These are phyloP conservation scores for Claviceps sp. DNA, from an alignment of 2,329 filamentous ascomycete genomes.

Conservation along the genomic window DNA sequence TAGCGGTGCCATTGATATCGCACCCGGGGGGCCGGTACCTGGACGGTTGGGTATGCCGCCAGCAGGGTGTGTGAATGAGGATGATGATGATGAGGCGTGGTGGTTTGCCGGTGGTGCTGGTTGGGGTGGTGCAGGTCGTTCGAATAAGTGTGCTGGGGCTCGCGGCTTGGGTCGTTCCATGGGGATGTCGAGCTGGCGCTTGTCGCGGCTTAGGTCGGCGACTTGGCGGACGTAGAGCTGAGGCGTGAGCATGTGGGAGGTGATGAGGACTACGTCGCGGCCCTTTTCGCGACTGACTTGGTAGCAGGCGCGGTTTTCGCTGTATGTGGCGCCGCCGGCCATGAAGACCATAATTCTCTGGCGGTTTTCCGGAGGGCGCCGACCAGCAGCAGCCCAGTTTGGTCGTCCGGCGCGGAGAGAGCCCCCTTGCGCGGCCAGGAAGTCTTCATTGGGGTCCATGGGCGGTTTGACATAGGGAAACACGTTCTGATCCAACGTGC, in stretches of 20 bases:
- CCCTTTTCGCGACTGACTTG: slow-evolving; percentile 60
- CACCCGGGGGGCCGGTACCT: slow-evolving; percentile 5
- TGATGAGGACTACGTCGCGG: slow-evolving; percentile 77
- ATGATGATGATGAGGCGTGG: neutral
- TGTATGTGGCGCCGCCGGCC: slow-evolving; percentile 89
- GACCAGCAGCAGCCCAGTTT: slow-evolving; percentile 81
- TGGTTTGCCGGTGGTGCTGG: slow-evolving; percentile 32
- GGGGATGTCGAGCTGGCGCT: slow-evolving; percentile 66
- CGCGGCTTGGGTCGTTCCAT: slow-evolving; percentile 67
- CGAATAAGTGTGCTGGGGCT: slow-evolving; percentile 76
- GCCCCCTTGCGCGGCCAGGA: slow-evolving; percentile 44
- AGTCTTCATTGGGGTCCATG: slow-evolving; percentile 46
- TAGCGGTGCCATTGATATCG: neutral
- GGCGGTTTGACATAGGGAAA: slow-evolving; percentile 68
- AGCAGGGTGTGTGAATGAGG: slow-evolving; percentile 13
- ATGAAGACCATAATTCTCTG: slow-evolving; percentile 90
- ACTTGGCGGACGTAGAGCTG: slow-evolving; percentile 72
- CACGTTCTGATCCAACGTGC: slow-evolving; percentile 48
- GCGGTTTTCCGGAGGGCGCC: slow-evolving; percentile 60
- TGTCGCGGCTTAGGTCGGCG: slow-evolving; percentile 63
- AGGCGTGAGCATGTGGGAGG: slow-evolving; percentile 86
- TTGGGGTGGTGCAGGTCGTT: slow-evolving; percentile 47
- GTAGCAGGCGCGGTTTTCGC: slow-evolving; percentile 80
- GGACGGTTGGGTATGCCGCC: slow-evolving; percentile 15
- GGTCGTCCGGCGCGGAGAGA: slow-evolving; percentile 86